These are phyloP conservation scores for Prunella vulgaris DNA, from an alignment of 257 asterid species.

Conservation along the genomic window DNA sequence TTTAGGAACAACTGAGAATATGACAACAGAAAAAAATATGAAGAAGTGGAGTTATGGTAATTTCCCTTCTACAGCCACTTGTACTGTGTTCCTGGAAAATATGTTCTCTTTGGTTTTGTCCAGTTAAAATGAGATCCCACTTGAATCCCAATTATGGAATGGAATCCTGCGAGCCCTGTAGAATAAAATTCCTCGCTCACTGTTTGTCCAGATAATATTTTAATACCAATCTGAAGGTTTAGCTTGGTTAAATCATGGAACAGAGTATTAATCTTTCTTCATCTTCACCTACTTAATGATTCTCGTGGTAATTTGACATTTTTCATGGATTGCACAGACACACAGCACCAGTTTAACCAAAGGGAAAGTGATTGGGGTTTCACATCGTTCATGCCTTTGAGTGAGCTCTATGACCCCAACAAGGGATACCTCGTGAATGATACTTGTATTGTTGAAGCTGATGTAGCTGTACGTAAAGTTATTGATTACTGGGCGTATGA, in stretches of 20 bases:
- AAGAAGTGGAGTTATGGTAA: neutral
- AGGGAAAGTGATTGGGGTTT: constrained; percentile 99
- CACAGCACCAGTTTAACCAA: constrained; percentile 93
- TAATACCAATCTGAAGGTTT: constrained; percentile 1
- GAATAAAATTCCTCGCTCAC: neutral
- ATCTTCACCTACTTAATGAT: constrained; percentile 12
- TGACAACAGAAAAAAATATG: neutral
- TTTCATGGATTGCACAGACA: constrained; percentile 51
- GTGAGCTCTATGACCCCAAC: constrained; percentile 86
- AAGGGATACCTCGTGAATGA: constrained; percentile 89
- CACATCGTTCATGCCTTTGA: constrained; percentile 92
- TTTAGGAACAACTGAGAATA: neutral
- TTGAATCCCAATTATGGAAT: neutral
- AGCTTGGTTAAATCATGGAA: constrained; percentile 7
- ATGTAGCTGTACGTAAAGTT: constrained; percentile 93
- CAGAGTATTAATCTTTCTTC: neutral
- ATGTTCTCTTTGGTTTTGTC: neutral
- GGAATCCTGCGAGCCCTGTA: neutral
- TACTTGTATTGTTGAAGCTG: constrained; percentile 80
- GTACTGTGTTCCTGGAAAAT: neutral
- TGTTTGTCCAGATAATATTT: neutral
- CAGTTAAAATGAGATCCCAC: neutral
- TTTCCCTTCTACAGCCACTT: constrained; percentile 4
- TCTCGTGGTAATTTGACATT: constrained; percentile 17
- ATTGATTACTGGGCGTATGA: constrained; percentile 93